Evolutionary conservation across 1,284 basidiomycete species (phyloP), one percentile per base, ranked within the genome.

Genomic region (Thecaphora frezii): DNA sequence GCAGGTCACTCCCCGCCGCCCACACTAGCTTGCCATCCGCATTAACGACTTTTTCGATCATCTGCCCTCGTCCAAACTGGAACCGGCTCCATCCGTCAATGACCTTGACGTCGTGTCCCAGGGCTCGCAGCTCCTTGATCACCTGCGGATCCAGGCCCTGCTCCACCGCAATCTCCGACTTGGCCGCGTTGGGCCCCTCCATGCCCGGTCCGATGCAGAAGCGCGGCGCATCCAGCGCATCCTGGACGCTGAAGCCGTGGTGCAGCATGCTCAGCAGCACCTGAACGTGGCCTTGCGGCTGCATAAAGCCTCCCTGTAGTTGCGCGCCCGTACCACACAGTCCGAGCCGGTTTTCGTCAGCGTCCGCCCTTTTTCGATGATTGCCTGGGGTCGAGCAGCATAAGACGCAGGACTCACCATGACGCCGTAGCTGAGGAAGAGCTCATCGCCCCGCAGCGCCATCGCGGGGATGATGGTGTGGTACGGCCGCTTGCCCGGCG

Each of bases 391-490:
- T 8, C 14, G 28, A 8, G 28, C 14, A 7, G 28, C 28, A 18
- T 9, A 14, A 4, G 33, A 4, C 12, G 16, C 33, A 16, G 4
- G 14, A 68, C 73, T 66, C 44, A 73, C 90, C 92, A 94, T 94
- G 18, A 94, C 91, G 46, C 93, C 92, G 68, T 89, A 94, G 54
- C 86, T 87, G 71, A 97, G 81, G 82, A 93, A 91, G 1, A 97
- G 82, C 43, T 96, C 91, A 54, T 88, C 85, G 5, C 86, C 87
- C 55, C 86, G 84, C 2, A 89, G 89, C 0, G 87, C 93, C 83
- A 97, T 85, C 1, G 90, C 91, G 7, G 94, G 93, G 61, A 94
- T 93, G 73, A 96, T 97, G 7, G 93, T 97, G 76, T 97, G 93
- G 79, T 93, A 96, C 2, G 93, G 92, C 18, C 91, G 84, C 81